These are phyloP conservation scores for Isabelozyma gotoi DNA, from an alignment of 805 yeast genomes.

Conservation along the genomic window DNA sequence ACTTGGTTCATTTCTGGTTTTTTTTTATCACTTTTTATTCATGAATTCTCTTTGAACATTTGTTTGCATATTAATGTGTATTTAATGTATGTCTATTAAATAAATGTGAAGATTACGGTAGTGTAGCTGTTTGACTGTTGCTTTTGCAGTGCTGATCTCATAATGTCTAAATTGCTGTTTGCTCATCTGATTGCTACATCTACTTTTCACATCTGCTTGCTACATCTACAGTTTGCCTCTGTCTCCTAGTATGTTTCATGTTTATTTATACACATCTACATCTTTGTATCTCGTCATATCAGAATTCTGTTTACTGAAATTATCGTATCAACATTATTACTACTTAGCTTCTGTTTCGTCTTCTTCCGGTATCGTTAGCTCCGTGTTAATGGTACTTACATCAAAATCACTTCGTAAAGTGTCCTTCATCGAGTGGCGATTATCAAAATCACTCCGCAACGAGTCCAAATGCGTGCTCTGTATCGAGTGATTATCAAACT, in stretches of 20 bases:
- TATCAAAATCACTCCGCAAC: neutral
- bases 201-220: no score
- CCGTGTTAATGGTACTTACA: neutral
- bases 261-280: no score
- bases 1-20: neutral
- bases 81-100: neutral
- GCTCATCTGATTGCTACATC: no score
- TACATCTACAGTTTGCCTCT: no score
- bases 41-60: neutral
- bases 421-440: no score
- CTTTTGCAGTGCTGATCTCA: no score
- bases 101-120: no score
- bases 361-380: neutral
- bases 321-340: neutral
- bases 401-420: neutral
- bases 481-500: neutral
- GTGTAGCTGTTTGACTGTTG: no score
- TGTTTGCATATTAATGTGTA: neutral
- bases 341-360: neutral
- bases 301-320: no score
- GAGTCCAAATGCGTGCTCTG: neutral
- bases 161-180: no score
- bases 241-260: no score
- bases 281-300: no score
- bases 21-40: neutral